A percentile compares a stretch with the other conserved stretches of the same genome.
These are phyloP conservation scores for Blastobotrys proliferans DNA, from an alignment of 1,139 yeast genomes.

Conservation along the genomic window DNA sequence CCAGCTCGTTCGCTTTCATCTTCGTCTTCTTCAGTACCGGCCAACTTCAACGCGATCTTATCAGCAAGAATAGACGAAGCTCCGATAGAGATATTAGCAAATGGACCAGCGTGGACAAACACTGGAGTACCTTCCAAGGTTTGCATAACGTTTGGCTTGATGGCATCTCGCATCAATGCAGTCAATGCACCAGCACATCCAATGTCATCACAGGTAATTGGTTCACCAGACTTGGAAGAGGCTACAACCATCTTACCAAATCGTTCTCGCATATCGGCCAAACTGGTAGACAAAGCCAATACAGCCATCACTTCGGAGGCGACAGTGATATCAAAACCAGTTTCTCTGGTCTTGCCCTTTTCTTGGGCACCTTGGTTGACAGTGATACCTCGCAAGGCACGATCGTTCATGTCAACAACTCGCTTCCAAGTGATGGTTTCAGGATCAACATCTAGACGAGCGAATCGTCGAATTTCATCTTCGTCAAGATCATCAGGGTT, in stretches of 20 bases:
- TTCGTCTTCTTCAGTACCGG: constrained; percentile 61
- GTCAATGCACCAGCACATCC: constrained; percentile 98
- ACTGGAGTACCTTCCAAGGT: constrained; percentile 98
- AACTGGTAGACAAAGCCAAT: constrained; percentile 79
- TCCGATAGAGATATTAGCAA: constrained; percentile 96
- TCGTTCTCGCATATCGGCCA: constrained; percentile 84
- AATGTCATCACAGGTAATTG: constrained; percentile 91
- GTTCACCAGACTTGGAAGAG: constrained; percentile 74
- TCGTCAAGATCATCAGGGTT: constrained; percentile 79
- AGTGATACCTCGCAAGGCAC: constrained; percentile 86
- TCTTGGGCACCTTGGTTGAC: constrained; percentile 94
- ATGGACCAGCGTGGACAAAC: constrained; percentile 97
- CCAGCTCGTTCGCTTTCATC: constrained; percentile 66
- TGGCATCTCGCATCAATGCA: constrained; percentile 92
- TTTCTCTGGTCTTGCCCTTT: constrained; percentile 78
- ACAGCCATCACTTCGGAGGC: constrained; percentile 99
- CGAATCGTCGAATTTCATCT: constrained; percentile 74
- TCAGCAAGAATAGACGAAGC: constrained; percentile 90
- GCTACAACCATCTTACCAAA: constrained; percentile 92
- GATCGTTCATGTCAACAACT: constrained; percentile 94
- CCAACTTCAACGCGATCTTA: constrained; percentile 87
- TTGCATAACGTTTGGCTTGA: constrained; percentile 97
- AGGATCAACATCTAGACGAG: constrained; percentile 87
- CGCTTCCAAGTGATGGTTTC: constrained; percentile 94
- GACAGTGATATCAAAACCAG: constrained; percentile 95